Percentiles rank a stretch among this genome's conserved stretches.
These are phyloP conservation scores for Alnus glutinosa DNA, from an alignment of 306 rosid genomes.

Conservation along the genomic window DNA sequence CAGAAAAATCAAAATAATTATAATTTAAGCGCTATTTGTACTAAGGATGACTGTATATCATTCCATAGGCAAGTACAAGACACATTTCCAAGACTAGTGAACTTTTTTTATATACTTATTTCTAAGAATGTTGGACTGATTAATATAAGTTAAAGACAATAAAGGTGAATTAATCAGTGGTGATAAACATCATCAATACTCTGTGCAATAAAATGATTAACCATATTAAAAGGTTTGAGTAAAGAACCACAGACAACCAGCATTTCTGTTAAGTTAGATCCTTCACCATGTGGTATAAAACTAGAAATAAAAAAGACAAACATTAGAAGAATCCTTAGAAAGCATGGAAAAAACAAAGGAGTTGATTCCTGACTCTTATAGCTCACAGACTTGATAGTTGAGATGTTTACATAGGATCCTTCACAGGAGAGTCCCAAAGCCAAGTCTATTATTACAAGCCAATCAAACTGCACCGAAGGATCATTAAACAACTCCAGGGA, in stretches of 20 bases:
- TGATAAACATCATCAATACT: background rate
- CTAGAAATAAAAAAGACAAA: background rate
- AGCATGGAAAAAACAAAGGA: background rate
- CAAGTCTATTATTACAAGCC: background rate
- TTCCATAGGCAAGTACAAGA: too few species aligned
- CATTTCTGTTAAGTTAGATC: background rate
- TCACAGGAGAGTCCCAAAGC: background rate
- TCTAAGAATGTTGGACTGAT: background rate
- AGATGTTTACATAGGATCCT: background rate
- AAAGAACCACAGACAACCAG: background rate
- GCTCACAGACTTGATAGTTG: background rate
- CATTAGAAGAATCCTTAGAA: background rate
- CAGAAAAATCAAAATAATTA: constrained; percentile 9
- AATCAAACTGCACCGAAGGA: background rate
- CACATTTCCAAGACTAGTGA: too few species aligned
- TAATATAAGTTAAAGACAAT: background rate
- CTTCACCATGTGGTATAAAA: background rate
- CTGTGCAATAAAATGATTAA: background rate
- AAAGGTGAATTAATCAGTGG: background rate
- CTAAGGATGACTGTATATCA: background rate
- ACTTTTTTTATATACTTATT: background rate
- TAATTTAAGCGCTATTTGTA: constrained; percentile 2
- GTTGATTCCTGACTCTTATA: background rate
- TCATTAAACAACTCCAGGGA: background rate
- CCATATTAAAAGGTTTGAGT: background rate